Evolutionary conservation across 371 early-diverging fungal species (phyloP), one percentile per base, ranked within the genome.

Genomic region (Mucor ambiguus): DNA sequence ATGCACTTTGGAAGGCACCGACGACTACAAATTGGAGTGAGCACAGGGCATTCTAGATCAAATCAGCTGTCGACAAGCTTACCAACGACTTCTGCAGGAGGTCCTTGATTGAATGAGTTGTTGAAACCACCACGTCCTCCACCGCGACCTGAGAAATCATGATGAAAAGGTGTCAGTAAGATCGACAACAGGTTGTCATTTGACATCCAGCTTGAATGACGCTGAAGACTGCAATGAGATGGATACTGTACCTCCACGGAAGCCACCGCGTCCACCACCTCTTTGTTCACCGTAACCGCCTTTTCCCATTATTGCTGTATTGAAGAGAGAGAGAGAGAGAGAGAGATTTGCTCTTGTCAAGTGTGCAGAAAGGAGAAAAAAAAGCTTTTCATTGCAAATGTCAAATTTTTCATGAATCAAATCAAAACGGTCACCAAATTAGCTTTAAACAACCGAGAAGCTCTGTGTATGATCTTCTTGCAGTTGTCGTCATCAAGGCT

Each of bases 1-100:
- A 96, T 32, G 94, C 89, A 80, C 99, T 98, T 80, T 94, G 81
- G 76, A 95, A 97, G 33, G 86, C 63, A 49, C 99, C 99, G 83
- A 98, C 89, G 63, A 91, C 97, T 86, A 24, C 3, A 54, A 32
- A 77, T n/a, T 38, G 14, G 20, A 14, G 38, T 33, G 37, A 20
- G 43, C 37, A 30, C 37, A 20, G 28, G 5, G 37, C 37, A 20
- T 38, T 14, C 11, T n/a, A 12, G 28, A 5, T 52, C n/a, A n/a
- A 38, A 43, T 24, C 12, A 49, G 24, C 10, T 3, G 33, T 9
- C 9, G 33, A 9, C 33, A 33, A 33, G 29, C 81, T 67, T 83
- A 91, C 92, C 87, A 55, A 90, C 83, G 46, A 94, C 91, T 69
- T 85, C 79, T 63, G 90, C 91, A 52, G 94, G 93, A 54, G 92